These are phyloP conservation scores for Zygnema cylindricum DNA, from an alignment of 139 green algal species.

Conservation along the genomic window DNA sequence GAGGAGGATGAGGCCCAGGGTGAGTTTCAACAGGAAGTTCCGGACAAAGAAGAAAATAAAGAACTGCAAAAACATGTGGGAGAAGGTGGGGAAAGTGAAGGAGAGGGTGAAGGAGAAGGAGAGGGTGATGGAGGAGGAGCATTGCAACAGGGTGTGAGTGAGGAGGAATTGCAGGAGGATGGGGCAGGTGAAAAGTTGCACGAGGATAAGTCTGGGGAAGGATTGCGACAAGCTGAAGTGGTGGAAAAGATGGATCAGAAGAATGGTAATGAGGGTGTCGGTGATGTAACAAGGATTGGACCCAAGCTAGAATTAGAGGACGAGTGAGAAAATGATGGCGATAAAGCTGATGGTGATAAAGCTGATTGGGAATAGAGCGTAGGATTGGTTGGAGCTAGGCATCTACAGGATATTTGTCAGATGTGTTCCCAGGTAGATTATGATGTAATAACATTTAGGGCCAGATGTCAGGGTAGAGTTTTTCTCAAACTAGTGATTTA, in stretches of 20 bases:
- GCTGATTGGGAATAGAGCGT: no score
- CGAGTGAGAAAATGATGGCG: background rate
- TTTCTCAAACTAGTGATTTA: no score
- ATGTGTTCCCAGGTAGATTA: no score
- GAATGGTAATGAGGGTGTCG: background rate
- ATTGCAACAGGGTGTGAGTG: background rate
- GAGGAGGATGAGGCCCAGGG: background rate
- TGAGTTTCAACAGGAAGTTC: background rate
- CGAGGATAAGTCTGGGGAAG: background rate
- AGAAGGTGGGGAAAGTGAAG: background rate
- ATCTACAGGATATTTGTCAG: no score
- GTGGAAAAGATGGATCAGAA: background rate
- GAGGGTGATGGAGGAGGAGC: background rate
- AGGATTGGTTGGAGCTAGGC: no score
- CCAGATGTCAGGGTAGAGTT: no score
- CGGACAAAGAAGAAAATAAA: no score
- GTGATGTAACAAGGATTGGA: background rate
- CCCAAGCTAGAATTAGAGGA: background rate
- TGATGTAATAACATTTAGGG: no score
- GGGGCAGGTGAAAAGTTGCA: background rate
- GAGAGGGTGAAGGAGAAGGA: slow-evolving; percentile 4
- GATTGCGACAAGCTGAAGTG: background rate
- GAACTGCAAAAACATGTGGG: background rate
- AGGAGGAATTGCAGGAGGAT: background rate
- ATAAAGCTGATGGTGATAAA: no score